Evolutionary conservation across 1,284 basidiomycete genomes (phyloP), one percentile per base, ranked within the genome.

Genomic region (Fomitopsis palustris): DNA sequence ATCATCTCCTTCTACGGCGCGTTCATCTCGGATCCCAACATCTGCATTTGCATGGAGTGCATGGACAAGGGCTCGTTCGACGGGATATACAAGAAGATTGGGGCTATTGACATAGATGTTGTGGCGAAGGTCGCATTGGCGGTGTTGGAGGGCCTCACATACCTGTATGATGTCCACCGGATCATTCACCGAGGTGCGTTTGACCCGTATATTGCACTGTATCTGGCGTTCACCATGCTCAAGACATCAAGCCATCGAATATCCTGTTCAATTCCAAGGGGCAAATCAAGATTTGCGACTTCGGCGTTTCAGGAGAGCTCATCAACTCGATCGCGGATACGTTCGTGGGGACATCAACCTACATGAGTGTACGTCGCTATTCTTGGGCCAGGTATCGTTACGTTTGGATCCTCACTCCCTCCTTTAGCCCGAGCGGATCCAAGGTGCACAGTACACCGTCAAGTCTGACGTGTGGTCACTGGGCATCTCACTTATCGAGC

Each of bases 301-400:
- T 99, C 75, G 96, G 96, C 51, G 97, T 99, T 8, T 97, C 95
- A 0, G 97, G 97, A 19, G 96, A 99, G 74, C 84, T 99, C 63
- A 96, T 98, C 79, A 98, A 99, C 77, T 96, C 93, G 1, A 96
- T 99, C 63, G 97, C 97, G 16, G 94, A 98, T 75, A 99, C 97
- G 0, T 99, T 99, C 72, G 96, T 99, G 17, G 96, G 96, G 8
- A 99, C 97, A 2, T 96, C 93, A 62, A 96, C 95, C 14, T 99
- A 99, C 75, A 99, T 99, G 96, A 96, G 95, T 66, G 96, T 98
- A 74, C 75, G 95, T 86, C 29, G 25, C 45, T 47, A 47, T 29
- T 14, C 17, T 9, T 84, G n/a, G 51, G 74, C 92, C 84, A 17
- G 55, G 57, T 67, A 19, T 64, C 62, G 8, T 47, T 8, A 21